phyloP scores from a whole-genome alignment of 1,139 yeast species.

The Chernovozyma sophiae-reginae region DNA sequence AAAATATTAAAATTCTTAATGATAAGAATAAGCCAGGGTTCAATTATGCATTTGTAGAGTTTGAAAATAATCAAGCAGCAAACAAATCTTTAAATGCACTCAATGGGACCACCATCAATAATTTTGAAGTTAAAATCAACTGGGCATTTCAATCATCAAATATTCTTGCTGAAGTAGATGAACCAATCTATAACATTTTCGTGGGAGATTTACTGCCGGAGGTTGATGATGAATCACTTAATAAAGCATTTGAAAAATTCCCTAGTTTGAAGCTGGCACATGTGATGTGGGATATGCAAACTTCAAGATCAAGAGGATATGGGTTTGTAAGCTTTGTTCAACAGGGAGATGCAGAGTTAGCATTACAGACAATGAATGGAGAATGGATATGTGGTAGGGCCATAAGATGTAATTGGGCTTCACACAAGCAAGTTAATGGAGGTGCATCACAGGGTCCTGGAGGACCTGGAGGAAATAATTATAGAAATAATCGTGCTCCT shows the following conservation, averaged over 20 bases:
- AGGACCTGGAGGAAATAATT: not conserved
- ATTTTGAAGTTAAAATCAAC: slow-evolving; percentile 58
- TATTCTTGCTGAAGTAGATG: slow-evolving; percentile 48
- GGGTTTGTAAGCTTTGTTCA: slow-evolving; percentile 82
- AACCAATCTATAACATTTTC: slow-evolving; percentile 62
- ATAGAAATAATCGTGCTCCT: not conserved
- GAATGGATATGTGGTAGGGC: slow-evolving; percentile 67
- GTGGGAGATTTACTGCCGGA: slow-evolving; percentile 86
- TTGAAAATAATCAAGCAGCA: slow-evolving; percentile 55
- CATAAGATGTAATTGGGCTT: slow-evolving; percentile 86
- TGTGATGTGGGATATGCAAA: slow-evolving; percentile 97
- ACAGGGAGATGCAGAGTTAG: slow-evolving; percentile 68
- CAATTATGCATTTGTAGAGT: slow-evolving; percentile 85
- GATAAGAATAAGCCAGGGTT: slow-evolving; percentile 73
- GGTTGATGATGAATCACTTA: slow-evolving; percentile 72
- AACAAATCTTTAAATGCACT: slow-evolving; percentile 57
- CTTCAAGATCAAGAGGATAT: slow-evolving; percentile 86
- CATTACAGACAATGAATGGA: slow-evolving; percentile 75
- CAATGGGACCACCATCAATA: slow-evolving; percentile 52
- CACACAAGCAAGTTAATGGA: slow-evolving; percentile 51
- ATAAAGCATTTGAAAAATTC: slow-evolving; percentile 55
- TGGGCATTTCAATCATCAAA: slow-evolving; percentile 77
- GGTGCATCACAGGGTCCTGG: not conserved
- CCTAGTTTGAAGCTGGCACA: slow-evolving; percentile 74
- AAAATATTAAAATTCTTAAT: slow-evolving; percentile 62